These are phyloP conservation scores for Zygoascus tannicola DNA, from an alignment of 805 yeast species.

Conservation along the genomic window DNA sequence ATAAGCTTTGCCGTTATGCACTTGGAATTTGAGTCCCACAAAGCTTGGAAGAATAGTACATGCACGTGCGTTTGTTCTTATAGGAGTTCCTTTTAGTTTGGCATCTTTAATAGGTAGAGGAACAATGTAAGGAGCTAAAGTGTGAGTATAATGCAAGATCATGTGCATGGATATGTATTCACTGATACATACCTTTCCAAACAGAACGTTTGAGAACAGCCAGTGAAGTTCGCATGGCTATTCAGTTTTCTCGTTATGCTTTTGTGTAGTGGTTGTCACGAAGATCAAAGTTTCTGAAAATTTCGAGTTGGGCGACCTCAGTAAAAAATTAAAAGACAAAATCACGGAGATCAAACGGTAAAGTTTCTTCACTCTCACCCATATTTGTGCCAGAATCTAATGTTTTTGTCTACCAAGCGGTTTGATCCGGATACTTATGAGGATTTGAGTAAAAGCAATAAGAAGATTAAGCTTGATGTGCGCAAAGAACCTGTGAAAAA, in stretches of 20 bases:
- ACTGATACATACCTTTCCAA: constrained; percentile 30
- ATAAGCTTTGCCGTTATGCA: constrained; percentile 93
- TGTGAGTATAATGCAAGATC: neutral
- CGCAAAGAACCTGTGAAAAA: constrained; percentile 1
- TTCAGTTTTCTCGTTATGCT: too few species aligned
- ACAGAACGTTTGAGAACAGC: constrained; percentile 32
- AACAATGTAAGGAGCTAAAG: constrained; percentile 75
- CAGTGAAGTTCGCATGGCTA: constrained; percentile 28
- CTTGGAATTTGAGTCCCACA: constrained; percentile 88
- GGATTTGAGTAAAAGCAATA: constrained; percentile 1
- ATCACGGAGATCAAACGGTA: too few species aligned
- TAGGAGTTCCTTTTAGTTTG: constrained; percentile 66
- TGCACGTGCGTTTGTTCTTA: constrained; percentile 90
- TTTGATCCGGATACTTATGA: constrained; percentile 12
- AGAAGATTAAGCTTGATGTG: neutral
- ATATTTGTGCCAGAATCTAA: constrained; percentile 1
- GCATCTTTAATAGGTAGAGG: constrained; percentile 92
- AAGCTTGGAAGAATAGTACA: constrained; percentile 94
- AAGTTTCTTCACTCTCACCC: too few species aligned
- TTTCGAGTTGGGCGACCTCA: too few species aligned
- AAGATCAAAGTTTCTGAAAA: too few species aligned
- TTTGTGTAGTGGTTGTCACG: too few species aligned
- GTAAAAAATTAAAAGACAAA: too few species aligned
- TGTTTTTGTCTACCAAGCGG: constrained; percentile 16
- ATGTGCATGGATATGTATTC: too few species aligned